Evolutionary conservation across 192 early-diverging fungal genomes (phyloP), one percentile per base, ranked within the genome.

Genomic region (Backusella parvicylindrica): DNA sequence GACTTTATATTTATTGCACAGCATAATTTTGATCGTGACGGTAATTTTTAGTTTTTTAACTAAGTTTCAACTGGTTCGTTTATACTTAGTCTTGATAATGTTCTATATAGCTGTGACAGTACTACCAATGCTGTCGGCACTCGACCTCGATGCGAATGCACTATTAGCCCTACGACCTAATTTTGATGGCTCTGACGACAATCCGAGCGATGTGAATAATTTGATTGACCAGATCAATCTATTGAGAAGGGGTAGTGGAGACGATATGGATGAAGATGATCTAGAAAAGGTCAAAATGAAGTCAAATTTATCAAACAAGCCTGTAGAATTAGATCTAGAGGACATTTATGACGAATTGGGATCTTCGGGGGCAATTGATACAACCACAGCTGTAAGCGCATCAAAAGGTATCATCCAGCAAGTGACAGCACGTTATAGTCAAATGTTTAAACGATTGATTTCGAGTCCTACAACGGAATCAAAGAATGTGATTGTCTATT

Each of bases 1-100:
- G 86, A 88, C 47, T 66, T 92, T 26, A 79, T 91, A 50, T 76
- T 80, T 11, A 80, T 88, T n/a, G 87, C 85, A 4, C 40, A 78
- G 6, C 83, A 83, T 41, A 84, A 81, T 68, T 68, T 68, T 38
- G 36, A 67, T 84, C 82, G 74, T 65, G 64, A 47, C 64, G 76
- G 36, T 47, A 23, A 72, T 49, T 21, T 28, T 21, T 28, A 28
- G 53, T n/a, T 56, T 38, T n/a, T n/a, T n/a, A n/a, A n/a, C 40
- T 47, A 47, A 18, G 5, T 47, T 47, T 47, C 43, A 47, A 47
- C 43, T 47, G 40, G 12, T 1, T 8, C 67, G n/a, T 37, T n/a
- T 26, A 66, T 53, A 32, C 13, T 41, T 65, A 23, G 28, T 49
- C 68, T 21, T 73, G 56, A 75, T n/a, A n/a, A n/a, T n/a, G n/a